A percentile compares a stretch with the other conserved stretches of the same genome.
phyloP scores from a whole-genome alignment of 495 filamentous ascomycete species.

The Penicillium pulvis region DNA sequence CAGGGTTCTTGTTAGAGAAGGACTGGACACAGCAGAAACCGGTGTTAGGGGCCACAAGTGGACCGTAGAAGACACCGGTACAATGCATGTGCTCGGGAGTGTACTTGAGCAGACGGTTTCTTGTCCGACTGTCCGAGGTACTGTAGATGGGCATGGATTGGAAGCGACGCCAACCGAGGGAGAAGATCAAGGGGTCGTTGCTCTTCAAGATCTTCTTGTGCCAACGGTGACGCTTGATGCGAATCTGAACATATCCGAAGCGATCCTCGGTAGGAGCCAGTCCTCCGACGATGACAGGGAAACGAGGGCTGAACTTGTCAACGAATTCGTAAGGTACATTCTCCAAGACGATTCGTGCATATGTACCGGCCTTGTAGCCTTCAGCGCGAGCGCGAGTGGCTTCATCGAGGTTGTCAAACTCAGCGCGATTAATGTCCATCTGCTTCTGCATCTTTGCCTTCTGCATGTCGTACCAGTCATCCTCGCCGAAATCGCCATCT shows the following conservation, averaged over 20 bases:
- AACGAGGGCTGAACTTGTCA: constrained; percentile 79
- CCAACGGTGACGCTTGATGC: constrained; percentile 97
- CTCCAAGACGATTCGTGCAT: constrained; percentile 85
- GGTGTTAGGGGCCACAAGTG: constrained; percentile 91
- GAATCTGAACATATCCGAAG: constrained; percentile 90
- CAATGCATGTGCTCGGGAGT: constrained; percentile 98
- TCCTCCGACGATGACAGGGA: constrained; percentile 87
- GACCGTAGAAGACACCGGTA: constrained; percentile 92
- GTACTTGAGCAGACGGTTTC: constrained; percentile 98
- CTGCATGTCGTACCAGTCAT: constrained; percentile 97
- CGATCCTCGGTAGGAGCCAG: constrained; percentile 89
- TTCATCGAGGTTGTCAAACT: constrained; percentile 85
- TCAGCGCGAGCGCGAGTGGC: constrained; percentile 77
- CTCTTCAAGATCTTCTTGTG: constrained; percentile 99
- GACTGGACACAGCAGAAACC: constrained; percentile 93
- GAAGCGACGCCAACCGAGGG: constrained; percentile 95
- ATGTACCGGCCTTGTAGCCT: constrained; percentile 90
- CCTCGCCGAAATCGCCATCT: constrained; percentile 84
- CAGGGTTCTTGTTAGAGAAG: constrained; percentile 82
- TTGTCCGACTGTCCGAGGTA: constrained; percentile 87
- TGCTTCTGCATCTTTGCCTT: constrained; percentile 95
- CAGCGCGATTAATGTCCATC: constrained; percentile 87
- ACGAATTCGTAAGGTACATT: constrained; percentile 91
- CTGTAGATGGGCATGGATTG: constrained; percentile 91
- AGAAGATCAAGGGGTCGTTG: constrained; percentile 95